A percentile compares a stretch with the other conserved stretches of the same genome.
Conservation (phyloP, 2,329 filamentous ascomycete species). For the Trichoderma breve region DNA sequence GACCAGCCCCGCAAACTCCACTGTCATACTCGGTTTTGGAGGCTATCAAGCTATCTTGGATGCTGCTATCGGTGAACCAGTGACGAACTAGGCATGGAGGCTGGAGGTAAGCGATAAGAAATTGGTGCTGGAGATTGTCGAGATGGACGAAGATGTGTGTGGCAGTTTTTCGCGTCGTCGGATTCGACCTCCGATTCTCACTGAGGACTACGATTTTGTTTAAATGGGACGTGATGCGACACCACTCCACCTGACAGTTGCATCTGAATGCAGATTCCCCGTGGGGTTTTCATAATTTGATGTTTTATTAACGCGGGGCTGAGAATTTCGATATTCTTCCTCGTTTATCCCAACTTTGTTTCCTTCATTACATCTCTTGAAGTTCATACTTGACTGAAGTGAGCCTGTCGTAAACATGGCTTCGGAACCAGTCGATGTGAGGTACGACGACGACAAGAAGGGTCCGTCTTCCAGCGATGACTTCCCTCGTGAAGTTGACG, state of each 20-base stretch:
- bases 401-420: neutral
- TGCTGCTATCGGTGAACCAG: neutral
- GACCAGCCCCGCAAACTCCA: slow-evolving; percentile 15
- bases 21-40: neutral
- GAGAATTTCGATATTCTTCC: neutral
- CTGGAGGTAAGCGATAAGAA: neutral
- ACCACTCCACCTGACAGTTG: neutral
- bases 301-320: neutral
- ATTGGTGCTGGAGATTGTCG: neutral
- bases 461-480: neutral
- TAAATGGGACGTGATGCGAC: slow-evolving; percentile 8
- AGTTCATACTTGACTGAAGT: neutral
- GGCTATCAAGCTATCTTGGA: neutral
- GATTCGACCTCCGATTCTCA: neutral
- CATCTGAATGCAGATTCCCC: slow-evolving; percentile 6
- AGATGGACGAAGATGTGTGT: neutral
- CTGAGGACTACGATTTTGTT: neutral
- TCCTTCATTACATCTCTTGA: neutral
- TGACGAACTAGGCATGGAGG: neutral
- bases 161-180: neutral
- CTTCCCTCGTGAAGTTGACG: neutral
- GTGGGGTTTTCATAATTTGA: neutral
- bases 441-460: slow-evolving; percentile 7
- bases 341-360: neutral
- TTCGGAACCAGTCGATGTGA: neutral